Base-by-base conservation (phyloP, 2,329 filamentous ascomycete species). In the Saccharata proteae region DNA sequence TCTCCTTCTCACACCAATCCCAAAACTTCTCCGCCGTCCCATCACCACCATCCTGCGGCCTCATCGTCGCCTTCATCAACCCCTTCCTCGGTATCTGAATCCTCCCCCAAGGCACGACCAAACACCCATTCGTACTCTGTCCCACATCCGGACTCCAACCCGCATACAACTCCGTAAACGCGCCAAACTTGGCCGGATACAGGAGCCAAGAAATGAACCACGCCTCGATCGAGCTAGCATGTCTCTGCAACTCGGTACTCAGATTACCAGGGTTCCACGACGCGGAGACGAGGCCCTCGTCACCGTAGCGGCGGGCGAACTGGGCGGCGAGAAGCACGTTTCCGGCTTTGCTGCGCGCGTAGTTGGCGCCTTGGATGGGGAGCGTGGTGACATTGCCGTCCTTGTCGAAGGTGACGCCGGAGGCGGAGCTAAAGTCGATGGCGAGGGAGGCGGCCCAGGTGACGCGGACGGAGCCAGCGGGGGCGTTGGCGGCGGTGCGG, bases 91-190 rank as follows among this genome's bases (percentile, higher is more conserved):
- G 48, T 17, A 23, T 26, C 43, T 17, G 54, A 46, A 38, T 37
- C 13, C 55, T 42, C n/a, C 64, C 65, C 64, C 64, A 69, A 3
- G 64, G 64, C 29, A 62, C 47, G 22, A 67, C 38, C 26, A 52
- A 52, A 7, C 37, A 42, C 4, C 56, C 57, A 30, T 55, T 54
- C 9, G 11, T 26, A 13, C 24, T 26, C 20, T 9, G n/a, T 6
- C 25, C 26, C 19, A 36, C 13, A 6, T 25, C 25, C 8, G 29
- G 29, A 10, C 25, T 29, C 25, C 30, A 36, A 3, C 30, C 34
- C 11, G 34, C 34, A 18, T 30, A 36, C 4, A 36, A 26, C 25
- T 36, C 34, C 4, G 34, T 36, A 25, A 26, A 36, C 9, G 30
- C 34, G 20, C 34, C 34, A 8, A 36, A 17, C 21, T 25, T 30